Evolutionary conservation across 495 filamentous ascomycete species (phyloP), one percentile per base, ranked within the genome.

Genomic region (Podospora conica): DNA sequence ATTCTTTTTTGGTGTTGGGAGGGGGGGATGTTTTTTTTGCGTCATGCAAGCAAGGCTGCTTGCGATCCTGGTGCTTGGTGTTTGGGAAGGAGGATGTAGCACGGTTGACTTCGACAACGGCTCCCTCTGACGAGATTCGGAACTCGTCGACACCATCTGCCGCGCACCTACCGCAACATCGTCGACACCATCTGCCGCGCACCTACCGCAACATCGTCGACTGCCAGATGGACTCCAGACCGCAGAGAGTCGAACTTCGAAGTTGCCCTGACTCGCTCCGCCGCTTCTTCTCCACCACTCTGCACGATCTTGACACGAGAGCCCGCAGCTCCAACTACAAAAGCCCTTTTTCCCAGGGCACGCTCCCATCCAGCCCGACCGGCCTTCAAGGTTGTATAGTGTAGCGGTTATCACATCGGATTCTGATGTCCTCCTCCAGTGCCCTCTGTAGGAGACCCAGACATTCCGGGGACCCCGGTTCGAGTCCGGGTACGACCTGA

Each of bases 401-500:
- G 40, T 48, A 48, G 40, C 40, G 40, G 40, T 48, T 18, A 48
- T 48, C 40, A 48, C 40, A 48, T 48, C 40, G 40, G 40, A 48
- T 48, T 48, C 40, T 48, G 40, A 48, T 3, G 5, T 48, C 6
- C 40, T 48, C 40, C 40, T 48, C 40, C 15, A 8, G 6, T 7
- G 1, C 6, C 18, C 15, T 18, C 15, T 1, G 15, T 5, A 48
- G 40, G 40, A 48, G 40, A n/a, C 0, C 40, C 40, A 48, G 40
- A 48, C 40, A 48, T 71, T 73, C 69, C 65, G 71, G 71, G 23
- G 66, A 74, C 72, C 72, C 72, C 70, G 70, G 70, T 74, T 74
- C 70, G 72, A 74, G 70, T 72, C 72, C 70, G 72, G 72, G 72
- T 72, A 74, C 68, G 72, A 72, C 72, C 72, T 74, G 33, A 48